A percentile compares a stretch with the other conserved stretches of the same genome.
phyloP scores from a whole-genome alignment of 2,329 filamentous ascomycete species.

The Aspergillus sp. region DNA sequence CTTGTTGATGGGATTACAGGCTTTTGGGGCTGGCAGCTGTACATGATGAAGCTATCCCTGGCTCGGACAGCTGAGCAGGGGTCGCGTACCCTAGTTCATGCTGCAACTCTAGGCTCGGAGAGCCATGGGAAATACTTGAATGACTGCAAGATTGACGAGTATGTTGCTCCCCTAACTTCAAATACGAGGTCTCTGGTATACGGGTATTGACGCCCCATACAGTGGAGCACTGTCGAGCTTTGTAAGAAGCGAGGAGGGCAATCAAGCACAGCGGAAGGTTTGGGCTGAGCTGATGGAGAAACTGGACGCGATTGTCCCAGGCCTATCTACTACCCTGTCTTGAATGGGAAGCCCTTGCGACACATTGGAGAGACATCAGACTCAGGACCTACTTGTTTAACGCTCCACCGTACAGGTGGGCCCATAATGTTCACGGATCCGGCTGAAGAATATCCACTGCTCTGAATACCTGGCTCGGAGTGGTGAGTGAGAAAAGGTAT shows the following conservation, averaged over 20 bases:
- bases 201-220: background rate
- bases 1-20: background rate
- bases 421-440: too few relatives aligned
- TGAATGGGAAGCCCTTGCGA: too few relatives aligned
- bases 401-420: too few relatives aligned
- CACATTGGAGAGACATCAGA: too few relatives aligned
- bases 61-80: background rate
- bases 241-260: conserved; percentile 9
- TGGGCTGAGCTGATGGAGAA: too few relatives aligned
- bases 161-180: background rate
- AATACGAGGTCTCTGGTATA: background rate
- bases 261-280: too few relatives aligned
- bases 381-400: too few relatives aligned
- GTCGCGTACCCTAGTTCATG: background rate
- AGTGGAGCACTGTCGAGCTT: conserved; percentile 32
- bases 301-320: too few relatives aligned
- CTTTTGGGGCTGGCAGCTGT: background rate
- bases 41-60: background rate
- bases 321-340: too few relatives aligned
- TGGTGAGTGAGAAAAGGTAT: too few relatives aligned
- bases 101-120: conserved; percentile 38
- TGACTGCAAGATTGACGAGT: conserved; percentile 28
- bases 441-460: too few relatives aligned
- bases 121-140: conserved; percentile 50
- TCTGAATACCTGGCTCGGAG: too few relatives aligned